These are phyloP conservation scores for Eimeria falciformis DNA, from an alignment of 169 alveolate species.

Conservation along the genomic window DNA sequence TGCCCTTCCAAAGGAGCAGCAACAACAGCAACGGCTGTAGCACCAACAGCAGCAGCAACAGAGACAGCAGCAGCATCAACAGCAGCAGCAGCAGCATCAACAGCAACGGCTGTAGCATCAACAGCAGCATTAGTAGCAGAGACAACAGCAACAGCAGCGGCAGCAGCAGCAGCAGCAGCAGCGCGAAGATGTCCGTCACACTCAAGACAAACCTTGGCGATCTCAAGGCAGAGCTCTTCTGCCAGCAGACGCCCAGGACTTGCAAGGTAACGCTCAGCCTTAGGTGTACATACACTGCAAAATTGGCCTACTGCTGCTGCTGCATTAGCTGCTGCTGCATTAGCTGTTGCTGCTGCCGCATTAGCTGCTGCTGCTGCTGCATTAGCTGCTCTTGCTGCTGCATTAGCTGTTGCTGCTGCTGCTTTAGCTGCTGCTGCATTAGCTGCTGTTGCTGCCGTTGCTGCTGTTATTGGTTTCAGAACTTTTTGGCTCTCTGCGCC, in stretches of 20 bases:
- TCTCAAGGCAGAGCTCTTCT: constrained; percentile 87
- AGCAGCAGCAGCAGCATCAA: too few species aligned
- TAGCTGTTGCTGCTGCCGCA: not conserved
- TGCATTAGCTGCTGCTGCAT: not conserved
- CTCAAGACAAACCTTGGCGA: constrained; percentile 87
- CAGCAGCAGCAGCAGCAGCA: not conserved
- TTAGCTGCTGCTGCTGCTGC: not conserved
- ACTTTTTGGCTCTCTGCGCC: constrained; percentile 87
- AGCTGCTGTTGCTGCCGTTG: constrained; percentile 15
- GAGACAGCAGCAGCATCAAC: too few species aligned
- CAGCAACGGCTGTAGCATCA: too few species aligned
- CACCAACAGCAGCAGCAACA: too few species aligned
- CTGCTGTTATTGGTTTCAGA: constrained; percentile 76
- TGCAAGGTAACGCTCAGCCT: constrained; percentile 87
- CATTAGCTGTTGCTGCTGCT: not conserved
- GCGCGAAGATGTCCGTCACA: constrained; percentile 85
- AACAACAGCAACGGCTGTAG: not conserved
- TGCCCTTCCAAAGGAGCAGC: not conserved
- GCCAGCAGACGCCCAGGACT: constrained; percentile 88
- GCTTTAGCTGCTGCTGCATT: too few species aligned
- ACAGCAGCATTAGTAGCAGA: too few species aligned
- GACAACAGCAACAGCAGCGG: not conserved
- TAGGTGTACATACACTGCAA: not conserved
- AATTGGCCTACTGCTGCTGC: not conserved
- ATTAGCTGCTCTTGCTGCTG: not conserved